Conservation (phyloP, 768 basidiomycete genomes). For the Strobilomyces echinocephalus region DNA sequence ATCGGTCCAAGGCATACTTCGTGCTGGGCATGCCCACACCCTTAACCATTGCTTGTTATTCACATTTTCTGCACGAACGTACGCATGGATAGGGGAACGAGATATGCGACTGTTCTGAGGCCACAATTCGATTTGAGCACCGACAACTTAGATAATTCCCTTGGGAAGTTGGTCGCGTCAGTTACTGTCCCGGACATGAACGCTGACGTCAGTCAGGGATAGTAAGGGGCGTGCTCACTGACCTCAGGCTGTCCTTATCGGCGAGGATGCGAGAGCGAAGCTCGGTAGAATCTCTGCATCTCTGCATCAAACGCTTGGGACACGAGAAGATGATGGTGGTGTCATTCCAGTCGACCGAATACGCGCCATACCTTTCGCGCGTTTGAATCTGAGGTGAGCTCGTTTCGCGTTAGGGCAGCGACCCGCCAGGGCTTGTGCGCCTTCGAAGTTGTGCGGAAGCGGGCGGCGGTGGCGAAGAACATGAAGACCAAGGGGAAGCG, state of each 20-base stretch:
- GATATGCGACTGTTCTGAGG: slow-evolving; percentile 44
- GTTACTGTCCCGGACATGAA: slow-evolving; percentile 45
- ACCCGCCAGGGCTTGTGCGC: slow-evolving; percentile 40
- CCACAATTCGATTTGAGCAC: slow-evolving; percentile 93
- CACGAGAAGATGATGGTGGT: slow-evolving; percentile 3
- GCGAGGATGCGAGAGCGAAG: slow-evolving; percentile 93
- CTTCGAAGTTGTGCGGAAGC: slow-evolving; percentile 34
- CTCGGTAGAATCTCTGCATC: slow-evolving; percentile 95
- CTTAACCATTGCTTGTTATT: slow-evolving; percentile 20
- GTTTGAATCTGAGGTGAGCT: slow-evolving; percentile 56
- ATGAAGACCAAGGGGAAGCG: slow-evolving; percentile 23
- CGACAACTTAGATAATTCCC: slow-evolving; percentile 81
- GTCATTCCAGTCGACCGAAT: background rate
- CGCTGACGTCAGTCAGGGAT: slow-evolving; percentile 1
- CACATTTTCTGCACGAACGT: background rate
- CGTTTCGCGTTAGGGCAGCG: slow-evolving; percentile 48
- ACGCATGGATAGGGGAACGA: background rate
- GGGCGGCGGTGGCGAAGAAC: slow-evolving; percentile 32
- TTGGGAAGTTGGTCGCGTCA: slow-evolving; percentile 64
- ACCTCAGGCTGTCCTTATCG: slow-evolving; percentile 82
- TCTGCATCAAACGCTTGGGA: slow-evolving; percentile 72
- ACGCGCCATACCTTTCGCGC: slow-evolving; percentile 60
- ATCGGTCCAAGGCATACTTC: slow-evolving; percentile 92
- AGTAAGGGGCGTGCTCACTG: slow-evolving; percentile 51
- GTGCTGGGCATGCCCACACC: slow-evolving; percentile 67